Evolutionary conservation across 1,284 basidiomycete genomes (phyloP).

Genomic region (Malassezia furfur): DNA sequence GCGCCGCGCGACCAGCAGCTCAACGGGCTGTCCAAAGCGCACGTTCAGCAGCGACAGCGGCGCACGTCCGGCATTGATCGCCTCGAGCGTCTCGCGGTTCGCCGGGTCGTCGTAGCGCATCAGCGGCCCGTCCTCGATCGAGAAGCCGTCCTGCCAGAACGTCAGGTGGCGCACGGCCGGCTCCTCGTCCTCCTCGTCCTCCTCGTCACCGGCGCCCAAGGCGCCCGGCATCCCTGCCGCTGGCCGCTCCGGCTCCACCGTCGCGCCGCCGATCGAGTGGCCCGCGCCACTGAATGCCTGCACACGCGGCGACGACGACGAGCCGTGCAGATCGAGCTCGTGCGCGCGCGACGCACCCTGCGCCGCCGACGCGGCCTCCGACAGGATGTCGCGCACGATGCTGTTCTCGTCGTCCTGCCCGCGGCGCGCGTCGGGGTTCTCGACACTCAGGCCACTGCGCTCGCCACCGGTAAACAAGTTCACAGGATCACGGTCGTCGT

Average conservation of each 20-base stretch:
- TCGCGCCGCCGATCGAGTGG: slow-evolving; percentile 19
- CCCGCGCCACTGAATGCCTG: slow-evolving; percentile 23
- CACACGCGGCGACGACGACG: neutral
- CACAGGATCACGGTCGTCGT: slow-evolving; percentile 34
- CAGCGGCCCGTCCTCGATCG: slow-evolving; percentile 78
- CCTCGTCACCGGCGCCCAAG: neutral
- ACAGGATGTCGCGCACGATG: slow-evolving; percentile 69
- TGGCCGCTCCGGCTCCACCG: slow-evolving; percentile 21
- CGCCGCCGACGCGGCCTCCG: slow-evolving; percentile 62
- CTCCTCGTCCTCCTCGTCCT: slow-evolving; percentile 52
- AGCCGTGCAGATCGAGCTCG: neutral
- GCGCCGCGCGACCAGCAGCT: slow-evolving; percentile 69
- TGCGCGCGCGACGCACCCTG: slow-evolving; percentile 5
- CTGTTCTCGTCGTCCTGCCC: slow-evolving; percentile 52
- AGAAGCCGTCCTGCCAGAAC: slow-evolving; percentile 91
- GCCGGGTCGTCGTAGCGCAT: slow-evolving; percentile 73
- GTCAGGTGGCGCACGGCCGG: slow-evolving; percentile 66
- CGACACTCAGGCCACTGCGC: slow-evolving; percentile 72
- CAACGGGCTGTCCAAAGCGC: slow-evolving; percentile 68
- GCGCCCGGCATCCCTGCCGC: neutral
- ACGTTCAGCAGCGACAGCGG: slow-evolving; percentile 72
- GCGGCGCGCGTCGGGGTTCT: slow-evolving; percentile 63
- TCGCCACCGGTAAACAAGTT: slow-evolving; percentile 48
- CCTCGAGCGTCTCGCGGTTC: slow-evolving; percentile 63
- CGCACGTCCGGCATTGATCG: slow-evolving; percentile 73